Conservation (phyloP, 768 basidiomycete species). For the Cystobasidium onofrii region DNA sequence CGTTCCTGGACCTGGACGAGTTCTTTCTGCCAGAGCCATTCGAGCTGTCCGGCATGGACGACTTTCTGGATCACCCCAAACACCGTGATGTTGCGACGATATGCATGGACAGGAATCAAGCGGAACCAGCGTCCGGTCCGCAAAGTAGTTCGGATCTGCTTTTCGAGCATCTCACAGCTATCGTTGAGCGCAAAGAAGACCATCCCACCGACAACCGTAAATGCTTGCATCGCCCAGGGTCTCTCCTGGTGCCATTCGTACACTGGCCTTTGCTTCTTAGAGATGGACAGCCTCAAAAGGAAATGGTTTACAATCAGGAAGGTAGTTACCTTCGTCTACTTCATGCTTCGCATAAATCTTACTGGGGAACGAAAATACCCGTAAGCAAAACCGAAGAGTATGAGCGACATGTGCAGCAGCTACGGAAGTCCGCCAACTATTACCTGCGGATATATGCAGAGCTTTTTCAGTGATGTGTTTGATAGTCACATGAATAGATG, state of each 20-base stretch:
- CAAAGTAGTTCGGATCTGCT: background rate
- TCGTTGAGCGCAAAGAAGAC: background rate
- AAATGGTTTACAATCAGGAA: background rate
- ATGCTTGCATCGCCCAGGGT: background rate
- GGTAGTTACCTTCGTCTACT: background rate
- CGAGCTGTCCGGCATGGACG: background rate
- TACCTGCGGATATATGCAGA: background rate
- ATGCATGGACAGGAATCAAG: background rate
- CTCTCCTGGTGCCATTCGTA: background rate
- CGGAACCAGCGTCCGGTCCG: background rate
- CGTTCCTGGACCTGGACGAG: slow-evolving; percentile 20
- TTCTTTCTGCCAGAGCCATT: slow-evolving; percentile 8
- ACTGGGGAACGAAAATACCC: background rate
- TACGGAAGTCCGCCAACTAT: background rate
- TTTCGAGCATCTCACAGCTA: background rate
- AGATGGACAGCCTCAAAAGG: background rate
- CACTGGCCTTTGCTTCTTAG: background rate
- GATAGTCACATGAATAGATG: too few relatives aligned
- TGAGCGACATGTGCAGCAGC: background rate
- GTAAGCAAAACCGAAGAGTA: background rate
- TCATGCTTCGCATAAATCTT: background rate
- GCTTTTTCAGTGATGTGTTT: background rate
- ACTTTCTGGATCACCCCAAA: background rate
- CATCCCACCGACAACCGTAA: background rate
- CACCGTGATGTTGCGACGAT: background rate